These are phyloP conservation scores for Celoporthe dispersa DNA, from an alignment of 2,329 filamentous ascomycete genomes.

Conservation along the genomic window DNA sequence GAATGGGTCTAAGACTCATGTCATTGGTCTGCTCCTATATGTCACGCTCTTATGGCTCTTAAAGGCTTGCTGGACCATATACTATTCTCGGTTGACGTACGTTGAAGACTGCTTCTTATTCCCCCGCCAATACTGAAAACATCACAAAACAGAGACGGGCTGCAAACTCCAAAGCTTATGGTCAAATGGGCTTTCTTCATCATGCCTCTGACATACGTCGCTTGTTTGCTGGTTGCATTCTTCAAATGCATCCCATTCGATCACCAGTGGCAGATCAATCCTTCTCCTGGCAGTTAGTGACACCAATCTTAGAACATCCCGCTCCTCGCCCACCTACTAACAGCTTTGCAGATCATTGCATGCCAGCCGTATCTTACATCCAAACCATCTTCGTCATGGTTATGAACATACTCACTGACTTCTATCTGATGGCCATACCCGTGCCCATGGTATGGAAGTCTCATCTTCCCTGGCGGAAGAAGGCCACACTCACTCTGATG, in stretches of 20 bases:
- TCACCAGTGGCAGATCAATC: slow-evolving; percentile 55
- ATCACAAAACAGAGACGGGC: too few relatives aligned
- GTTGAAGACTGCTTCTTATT: slow-evolving; percentile 30
- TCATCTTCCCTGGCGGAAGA: slow-evolving; percentile 41
- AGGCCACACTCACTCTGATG: too few relatives aligned
- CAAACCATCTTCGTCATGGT: slow-evolving; percentile 52
- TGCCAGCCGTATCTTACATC: slow-evolving; percentile 51
- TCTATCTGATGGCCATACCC: slow-evolving; percentile 55
- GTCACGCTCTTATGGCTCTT: slow-evolving; percentile 54
- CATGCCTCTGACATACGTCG: slow-evolving; percentile 40
- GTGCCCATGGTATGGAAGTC: slow-evolving; percentile 52
- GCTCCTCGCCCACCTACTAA: neutral
- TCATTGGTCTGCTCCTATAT: slow-evolving; percentile 41
- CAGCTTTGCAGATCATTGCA: slow-evolving; percentile 41
- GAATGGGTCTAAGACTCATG: too few relatives aligned
- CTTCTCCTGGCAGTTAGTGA: slow-evolving; percentile 51
- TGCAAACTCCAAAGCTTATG: too few relatives aligned
- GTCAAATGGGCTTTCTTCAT: too few relatives aligned
- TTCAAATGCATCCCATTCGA: slow-evolving; percentile 49
- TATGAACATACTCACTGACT: slow-evolving; percentile 52
- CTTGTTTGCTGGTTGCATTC: slow-evolving; percentile 48
- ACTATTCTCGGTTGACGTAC: slow-evolving; percentile 55
- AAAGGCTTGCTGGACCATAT: slow-evolving; percentile 57
- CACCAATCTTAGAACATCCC: neutral
- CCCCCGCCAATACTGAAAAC: too few relatives aligned